A percentile compares a stretch with the other conserved stretches of the same genome.
Conservation (phyloP, 441 rosid genomes). For the Dalechampia spathulata region DNA sequence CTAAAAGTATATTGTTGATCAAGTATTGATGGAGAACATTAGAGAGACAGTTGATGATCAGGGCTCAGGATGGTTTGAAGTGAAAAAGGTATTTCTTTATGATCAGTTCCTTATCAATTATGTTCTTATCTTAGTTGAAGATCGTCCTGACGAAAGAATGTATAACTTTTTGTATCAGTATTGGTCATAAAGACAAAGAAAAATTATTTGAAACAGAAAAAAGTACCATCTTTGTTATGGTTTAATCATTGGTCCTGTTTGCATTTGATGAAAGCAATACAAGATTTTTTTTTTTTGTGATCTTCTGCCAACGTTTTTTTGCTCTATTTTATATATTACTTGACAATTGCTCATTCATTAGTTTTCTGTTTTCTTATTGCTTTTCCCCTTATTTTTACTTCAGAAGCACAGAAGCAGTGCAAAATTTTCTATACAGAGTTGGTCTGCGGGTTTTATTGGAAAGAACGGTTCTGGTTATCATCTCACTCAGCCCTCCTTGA, state of each 20-base stretch:
- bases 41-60: constrained; percentile 56
- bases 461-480: constrained; percentile 29
- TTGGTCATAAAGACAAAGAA: background rate
- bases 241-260: too few relatives aligned
- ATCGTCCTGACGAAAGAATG: background rate
- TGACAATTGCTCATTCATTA: background rate
- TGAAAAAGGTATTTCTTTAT: constrained; percentile 46
- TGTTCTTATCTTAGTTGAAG: background rate
- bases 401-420: constrained; percentile 57
- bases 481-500: constrained; percentile 18
- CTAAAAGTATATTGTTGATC: constrained; percentile 8
- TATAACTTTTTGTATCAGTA: background rate
- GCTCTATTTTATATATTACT: too few relatives aligned
- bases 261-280: too few relatives aligned
- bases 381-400: constrained; percentile 7
- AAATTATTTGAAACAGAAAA: background rate
- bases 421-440: constrained; percentile 39
- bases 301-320: too few relatives aligned
- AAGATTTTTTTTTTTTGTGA: too few relatives aligned
- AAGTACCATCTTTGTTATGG: background rate
- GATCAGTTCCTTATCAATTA: background rate
- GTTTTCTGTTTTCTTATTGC: background rate
- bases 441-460: constrained; percentile 46
- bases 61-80: constrained; percentile 67
- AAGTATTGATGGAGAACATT: constrained; percentile 41